phyloP scores from a whole-genome alignment of 2,329 filamentous ascomycete species.

The Trichoderma sp. region DNA sequence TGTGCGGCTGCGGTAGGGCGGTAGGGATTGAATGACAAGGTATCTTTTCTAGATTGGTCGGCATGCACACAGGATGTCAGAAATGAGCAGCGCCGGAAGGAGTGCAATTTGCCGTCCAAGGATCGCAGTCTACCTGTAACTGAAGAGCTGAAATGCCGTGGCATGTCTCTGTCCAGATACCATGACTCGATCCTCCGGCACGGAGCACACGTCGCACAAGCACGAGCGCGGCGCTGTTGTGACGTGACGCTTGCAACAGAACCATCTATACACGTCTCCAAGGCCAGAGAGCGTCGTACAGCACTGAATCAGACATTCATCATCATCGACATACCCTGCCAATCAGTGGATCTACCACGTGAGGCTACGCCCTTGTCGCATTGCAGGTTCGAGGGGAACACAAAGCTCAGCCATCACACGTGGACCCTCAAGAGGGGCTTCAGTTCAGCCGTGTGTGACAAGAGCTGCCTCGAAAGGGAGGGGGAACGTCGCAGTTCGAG shows the following conservation, averaged over 20 bases:
- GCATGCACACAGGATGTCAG: constrained; percentile 5
- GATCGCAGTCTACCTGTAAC: neutral
- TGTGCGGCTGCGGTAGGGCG: constrained; percentile 5
- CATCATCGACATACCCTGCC: constrained; percentile 21
- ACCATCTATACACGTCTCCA: neutral
- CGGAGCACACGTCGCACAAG: neutral
- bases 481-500: constrained; percentile 15
- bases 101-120: neutral
- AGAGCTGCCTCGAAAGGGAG: neutral
- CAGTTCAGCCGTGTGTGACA: constrained; percentile 9
- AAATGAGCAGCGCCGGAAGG: neutral
- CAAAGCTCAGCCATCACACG: constrained; percentile 23
- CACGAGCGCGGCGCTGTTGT: neutral
- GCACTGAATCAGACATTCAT: neutral
- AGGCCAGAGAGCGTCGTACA: constrained; percentile 4
- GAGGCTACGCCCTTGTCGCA: constrained; percentile 22
- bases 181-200: neutral
- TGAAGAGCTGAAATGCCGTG: constrained; percentile 7
- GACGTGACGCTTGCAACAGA: neutral
- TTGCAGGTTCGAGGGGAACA: constrained; percentile 21
- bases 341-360: constrained; percentile 27
- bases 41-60: constrained; percentile 1
- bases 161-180: neutral
- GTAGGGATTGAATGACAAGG: constrained; percentile 9
- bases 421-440: constrained; percentile 23